Base-by-base conservation (phyloP, 352 stramenopile species). In the Pythium dissimile region DNA sequence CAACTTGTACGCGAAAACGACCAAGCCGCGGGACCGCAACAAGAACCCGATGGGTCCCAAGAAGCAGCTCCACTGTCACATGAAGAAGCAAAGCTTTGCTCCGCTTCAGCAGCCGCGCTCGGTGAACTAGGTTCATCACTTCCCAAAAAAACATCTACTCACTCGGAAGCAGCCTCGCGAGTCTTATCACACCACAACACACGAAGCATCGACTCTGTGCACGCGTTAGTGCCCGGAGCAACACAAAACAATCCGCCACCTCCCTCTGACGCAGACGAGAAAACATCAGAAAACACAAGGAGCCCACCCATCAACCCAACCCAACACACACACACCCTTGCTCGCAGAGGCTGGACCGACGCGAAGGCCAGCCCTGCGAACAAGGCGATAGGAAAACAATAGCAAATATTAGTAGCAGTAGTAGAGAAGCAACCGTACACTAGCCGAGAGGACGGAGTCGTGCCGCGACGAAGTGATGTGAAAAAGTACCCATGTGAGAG, bases 91-190 rank as follows among this genome's bases (percentile, higher is more conserved):
- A 46, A 63, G 58, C 59, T 83, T 76, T 60, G 69, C 67, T 42
- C 54, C 71, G 37, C 68, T 88, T 37, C 80, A 88, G 62, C 80
- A 89, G 69, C 80, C 80, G 44, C 77, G 80, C 54, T 81, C 77
- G 66, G 66, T 86, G 56, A 88, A 89, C 58, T 89, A 59, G 38
- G 12, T 24, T 48, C 24, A 20, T 6, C 30, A 4, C 10, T 12
- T 16, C 7, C 39, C 3, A 27, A 16, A 2, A 8, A 20, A 47
- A 3, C 20, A 16, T 38, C 26, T 11, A 31, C 41, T 39, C 18
- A 59, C 51, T 49, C 51, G 51, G 51, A 50, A 38, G 26, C 43
- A 35, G 27, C 63, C 64, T 37, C 31, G 32, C 43, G 34, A 67
- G 63, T 77, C 61, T 62, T 24, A 54, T 58, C 46, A 61, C 59